phyloP scores from a whole-genome alignment of 257 asterid genomes.

The Ocimum tenuiflorum region DNA sequence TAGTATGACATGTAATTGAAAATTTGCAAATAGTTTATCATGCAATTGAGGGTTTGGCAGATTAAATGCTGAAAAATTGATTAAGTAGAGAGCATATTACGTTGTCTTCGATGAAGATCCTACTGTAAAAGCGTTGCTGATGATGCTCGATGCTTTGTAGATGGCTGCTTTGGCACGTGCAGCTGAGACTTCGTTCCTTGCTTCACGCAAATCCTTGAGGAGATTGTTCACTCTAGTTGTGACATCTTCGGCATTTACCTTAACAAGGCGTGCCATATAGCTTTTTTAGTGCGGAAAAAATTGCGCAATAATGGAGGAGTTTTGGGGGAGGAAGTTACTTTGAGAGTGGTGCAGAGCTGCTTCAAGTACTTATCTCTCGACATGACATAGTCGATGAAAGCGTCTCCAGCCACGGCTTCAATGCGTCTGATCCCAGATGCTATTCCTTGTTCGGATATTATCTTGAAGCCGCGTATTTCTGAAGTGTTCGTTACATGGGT shows the following conservation, averaged over 20 bases:
- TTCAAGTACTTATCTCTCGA: constrained; percentile 84
- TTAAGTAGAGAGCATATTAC: constrained; percentile 19
- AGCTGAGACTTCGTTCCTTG: constrained; percentile 64
- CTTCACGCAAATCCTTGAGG: constrained; percentile 65
- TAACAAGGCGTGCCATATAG: constrained; percentile 4
- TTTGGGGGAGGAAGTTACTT: constrained; percentile 34
- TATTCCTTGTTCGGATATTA: constrained; percentile 79
- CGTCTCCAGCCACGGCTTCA: constrained; percentile 95
- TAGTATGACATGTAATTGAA: too few species aligned
- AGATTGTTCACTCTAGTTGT: constrained; percentile 58
- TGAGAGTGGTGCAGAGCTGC: constrained; percentile 87
- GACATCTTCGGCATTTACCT: constrained; percentile 93
- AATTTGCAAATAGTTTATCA: too few species aligned
- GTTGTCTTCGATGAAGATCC: constrained; percentile 55
- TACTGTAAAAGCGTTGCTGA: constrained; percentile 41
- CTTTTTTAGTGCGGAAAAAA: neutral
- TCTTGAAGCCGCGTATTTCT: constrained; percentile 83
- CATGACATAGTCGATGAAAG: constrained; percentile 76
- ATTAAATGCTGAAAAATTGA: neutral
- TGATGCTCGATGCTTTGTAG: constrained; percentile 62
- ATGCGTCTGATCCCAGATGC: constrained; percentile 88
- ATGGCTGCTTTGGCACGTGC: constrained; percentile 77
- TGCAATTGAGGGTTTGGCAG: too few species aligned
- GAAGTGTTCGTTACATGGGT: constrained; percentile 72
- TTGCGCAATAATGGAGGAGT: neutral